Evolutionary conservation across 345 rosid genomes (phyloP), one percentile per base, ranked within the genome.

Genomic region (Euphorbia tirucalli): DNA sequence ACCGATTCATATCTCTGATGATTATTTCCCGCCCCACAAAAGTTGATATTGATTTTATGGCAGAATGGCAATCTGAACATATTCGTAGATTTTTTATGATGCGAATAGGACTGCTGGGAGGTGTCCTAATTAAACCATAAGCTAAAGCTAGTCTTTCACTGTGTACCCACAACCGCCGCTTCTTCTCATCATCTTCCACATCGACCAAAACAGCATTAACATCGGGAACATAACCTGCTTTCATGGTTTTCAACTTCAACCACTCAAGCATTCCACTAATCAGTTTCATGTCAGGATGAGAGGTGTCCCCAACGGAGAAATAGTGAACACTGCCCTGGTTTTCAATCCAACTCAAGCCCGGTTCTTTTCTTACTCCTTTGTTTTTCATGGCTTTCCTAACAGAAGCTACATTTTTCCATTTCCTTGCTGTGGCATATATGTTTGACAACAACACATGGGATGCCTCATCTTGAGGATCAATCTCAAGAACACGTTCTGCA

Each of bases 331-430:
- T 71, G 4, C 97, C 93, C 73, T 89, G 83, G 83, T 77, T 82
- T 74, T 89, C 99, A 52, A 89, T 69, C 99, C 97, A 95, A 81
- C 97, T 95, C 74, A 95, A 60, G 50, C 99, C 99, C 0, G 91
- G 93, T 68, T 87, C 89, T 81, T 95, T 92, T 79, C 82, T 92
- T 22, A 95, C 81, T 67, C 96, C 93, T 18, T 76, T 86, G 66
- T 68, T 77, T 77, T 81, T 87, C 97, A 92, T 95, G 72, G 64
- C 82, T 69, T 81, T 87, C 75, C 99, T 87, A 66, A 90, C 67
- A 56, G 77, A 81, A n/a, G 84, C 88, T 5, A 88, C 97, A 60
- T 82, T 73, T 48, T 61, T 75, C 97, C 99, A 90, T 55, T 78
- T 83, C 78, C 84, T 82, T 65, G 89, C 87, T 62, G 69, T 80